A percentile compares a stretch with the other conserved stretches of the same genome.
Evolutionary conservation across 1,139 yeast genomes (phyloP).

Genomic region (Scheffersomyces quercinus): DNA sequence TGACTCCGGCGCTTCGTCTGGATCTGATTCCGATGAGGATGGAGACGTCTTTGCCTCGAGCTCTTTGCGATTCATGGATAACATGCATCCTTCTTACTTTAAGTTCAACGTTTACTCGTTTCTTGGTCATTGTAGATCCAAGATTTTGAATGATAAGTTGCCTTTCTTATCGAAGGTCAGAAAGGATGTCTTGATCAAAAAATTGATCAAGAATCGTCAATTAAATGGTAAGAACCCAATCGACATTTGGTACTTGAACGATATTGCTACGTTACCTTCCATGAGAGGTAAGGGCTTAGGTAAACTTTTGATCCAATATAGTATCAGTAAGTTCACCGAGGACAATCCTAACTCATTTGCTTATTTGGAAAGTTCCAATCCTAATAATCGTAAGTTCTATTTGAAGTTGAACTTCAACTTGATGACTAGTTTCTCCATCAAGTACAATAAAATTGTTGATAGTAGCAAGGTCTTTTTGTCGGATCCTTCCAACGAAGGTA

Average conservation of each 20-base stretch:
- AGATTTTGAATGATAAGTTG: constrained; percentile 33
- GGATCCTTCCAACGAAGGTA: constrained; percentile 23
- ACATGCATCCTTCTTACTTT: constrained; percentile 29
- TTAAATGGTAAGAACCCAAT: constrained; percentile 1
- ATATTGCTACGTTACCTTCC: constrained; percentile 40
- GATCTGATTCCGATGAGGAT: constrained; percentile 13
- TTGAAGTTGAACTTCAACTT: constrained; percentile 49
- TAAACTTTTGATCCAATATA: constrained; percentile 32
- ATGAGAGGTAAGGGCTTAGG: constrained; percentile 45
- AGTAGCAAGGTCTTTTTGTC: constrained; percentile 15
- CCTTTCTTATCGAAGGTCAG: constrained; percentile 37
- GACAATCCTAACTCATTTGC: constrained; percentile 10
- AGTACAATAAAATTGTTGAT: constrained; percentile 23
- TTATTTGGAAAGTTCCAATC: constrained; percentile 54
- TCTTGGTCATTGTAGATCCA: constrained; percentile 37
- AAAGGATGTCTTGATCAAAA: constrained; percentile 22
- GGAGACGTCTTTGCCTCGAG: constrained; percentile 15
- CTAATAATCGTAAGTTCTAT: constrained; percentile 49
- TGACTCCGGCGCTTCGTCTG: constrained; percentile 13
- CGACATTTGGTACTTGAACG: constrained; percentile 41
- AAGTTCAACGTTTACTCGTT: constrained; percentile 37
- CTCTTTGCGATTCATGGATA: constrained; percentile 19
- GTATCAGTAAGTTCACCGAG: constrained; percentile 14
- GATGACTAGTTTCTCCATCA: constrained; percentile 46
- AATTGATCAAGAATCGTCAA: constrained; percentile 12